phyloP scores from a whole-genome alignment of 495 filamentous ascomycete species.

The Aspergillus leporis region DNA sequence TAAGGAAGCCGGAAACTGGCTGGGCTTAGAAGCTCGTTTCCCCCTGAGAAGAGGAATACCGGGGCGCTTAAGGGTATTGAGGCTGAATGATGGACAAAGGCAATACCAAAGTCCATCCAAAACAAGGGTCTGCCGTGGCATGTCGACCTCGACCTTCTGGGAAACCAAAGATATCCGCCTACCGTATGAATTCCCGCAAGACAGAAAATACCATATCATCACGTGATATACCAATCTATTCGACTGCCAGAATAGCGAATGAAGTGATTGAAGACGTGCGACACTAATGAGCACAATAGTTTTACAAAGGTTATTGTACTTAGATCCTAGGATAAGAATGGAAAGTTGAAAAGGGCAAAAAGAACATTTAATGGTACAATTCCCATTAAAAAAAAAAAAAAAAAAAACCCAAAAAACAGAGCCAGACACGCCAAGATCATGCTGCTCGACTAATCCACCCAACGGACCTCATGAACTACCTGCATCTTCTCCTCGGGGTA shows the following conservation, averaged over 20 bases:
- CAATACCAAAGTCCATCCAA: conserved; percentile 68
- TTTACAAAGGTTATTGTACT: not conserved
- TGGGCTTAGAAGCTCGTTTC: conserved; percentile 15
- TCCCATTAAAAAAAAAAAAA: conserved; percentile 34
- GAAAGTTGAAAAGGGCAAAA: conserved; percentile 17
- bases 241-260: not conserved
- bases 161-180: not conserved
- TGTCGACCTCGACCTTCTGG: conserved; percentile 33
- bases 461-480: conserved; percentile 33
- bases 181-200: not conserved
- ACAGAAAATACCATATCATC: conserved; percentile 6
- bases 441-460: conserved; percentile 44
- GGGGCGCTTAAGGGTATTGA: conserved; percentile 16
- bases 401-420: conserved; percentile 45
- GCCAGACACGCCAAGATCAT: conserved; percentile 49
- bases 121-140: conserved; percentile 48
- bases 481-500: conserved; percentile 40
- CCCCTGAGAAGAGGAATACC: conserved; percentile 11
- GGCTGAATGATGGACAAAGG: conserved; percentile 60
- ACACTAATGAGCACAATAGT: not conserved
- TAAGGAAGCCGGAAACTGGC: conserved; percentile 6
- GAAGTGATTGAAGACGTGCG: not conserved
- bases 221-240: conserved; percentile 15
- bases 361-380: conserved; percentile 30
- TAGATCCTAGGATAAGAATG: not conserved